Base-by-base conservation (phyloP, 352 stramenopile species). In the Phytophthora sojae region DNA sequence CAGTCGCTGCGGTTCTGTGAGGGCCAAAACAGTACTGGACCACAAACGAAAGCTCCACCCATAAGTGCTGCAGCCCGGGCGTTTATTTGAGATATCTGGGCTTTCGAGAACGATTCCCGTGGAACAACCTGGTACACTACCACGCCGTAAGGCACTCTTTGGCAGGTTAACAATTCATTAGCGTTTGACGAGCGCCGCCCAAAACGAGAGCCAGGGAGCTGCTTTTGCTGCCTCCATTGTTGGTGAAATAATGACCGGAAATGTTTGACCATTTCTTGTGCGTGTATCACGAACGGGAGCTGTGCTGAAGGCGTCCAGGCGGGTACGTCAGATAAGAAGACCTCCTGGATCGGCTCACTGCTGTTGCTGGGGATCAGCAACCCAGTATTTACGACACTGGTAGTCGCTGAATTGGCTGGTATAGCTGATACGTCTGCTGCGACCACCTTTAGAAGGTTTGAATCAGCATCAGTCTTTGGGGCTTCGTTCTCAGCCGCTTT, bases 321-420 rank as follows among this genome's bases (percentile, higher is more conserved):
- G 6, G 61, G 50, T n/a, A 57, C 57, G 51, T 66, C 53, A 6
- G 64, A 32, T 23, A 85, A 32, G 59, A 80, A 85, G 11, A 85
- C 54, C 50, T 85, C 77, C 19, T 83, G 61, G 9, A 85, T 51
- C 6, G 75, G 52, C 12, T 77, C 72, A 2, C 61, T 51, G 51
- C 4, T 61, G n/a, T 50, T 58, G 47, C 55, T 71, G n/a, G 77
- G 75, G 25, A 85, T 79, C 15, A 82, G 17, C 26, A 79, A 51
- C 2, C 71, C 77, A 30, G 56, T 81, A 12, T 68, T 64, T 15
- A 75, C 44, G 1, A 17, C 17, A 47, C 8, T 53, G 7, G 11
- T 19, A 8, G 35, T 6, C 50, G 32, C n/a, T 6, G 9, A n/a
- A n/a, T 60, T 29, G 42, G 26, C n/a, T 35, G n/a, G 0, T 55